Evolutionary conservation across 768 basidiomycete species (phyloP).

Genomic region (Xerocomus brunneocitrinus): DNA sequence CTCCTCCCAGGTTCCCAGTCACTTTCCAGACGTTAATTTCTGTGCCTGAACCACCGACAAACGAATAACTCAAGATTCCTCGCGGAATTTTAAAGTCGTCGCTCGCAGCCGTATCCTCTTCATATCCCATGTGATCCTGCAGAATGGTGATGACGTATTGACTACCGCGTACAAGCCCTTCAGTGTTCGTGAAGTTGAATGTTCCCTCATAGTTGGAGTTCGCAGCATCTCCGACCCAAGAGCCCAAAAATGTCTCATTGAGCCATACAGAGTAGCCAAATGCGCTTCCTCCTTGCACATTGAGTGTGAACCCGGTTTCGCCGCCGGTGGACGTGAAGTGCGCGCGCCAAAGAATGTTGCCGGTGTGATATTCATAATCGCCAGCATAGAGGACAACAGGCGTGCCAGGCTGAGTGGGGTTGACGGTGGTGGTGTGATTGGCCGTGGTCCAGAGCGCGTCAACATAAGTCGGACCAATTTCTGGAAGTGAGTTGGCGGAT

Average conservation of each 20-base stretch:
- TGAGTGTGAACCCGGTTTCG: constrained; percentile 40
- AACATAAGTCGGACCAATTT: constrained; percentile 37
- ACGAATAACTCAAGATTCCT: constrained; percentile 45
- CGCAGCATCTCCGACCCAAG: constrained; percentile 23
- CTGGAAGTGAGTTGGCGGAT: constrained; percentile 29
- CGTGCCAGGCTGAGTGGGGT: constrained; percentile 36
- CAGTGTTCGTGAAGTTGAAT: constrained; percentile 9
- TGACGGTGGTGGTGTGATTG: constrained; percentile 38
- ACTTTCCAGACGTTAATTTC: constrained; percentile 45
- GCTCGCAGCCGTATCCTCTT: constrained; percentile 40
- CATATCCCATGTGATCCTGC: constrained; percentile 53
- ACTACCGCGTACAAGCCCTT: constrained; percentile 19
- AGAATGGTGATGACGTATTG: constrained; percentile 45
- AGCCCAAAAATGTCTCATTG: constrained; percentile 44
- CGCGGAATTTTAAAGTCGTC: constrained; percentile 46
- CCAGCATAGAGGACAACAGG: constrained; percentile 44
- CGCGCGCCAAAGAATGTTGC: constrained; percentile 49
- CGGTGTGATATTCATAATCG: constrained; percentile 50
- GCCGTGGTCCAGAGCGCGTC: constrained; percentile 43
- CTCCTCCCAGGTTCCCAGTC: constrained; percentile 46
- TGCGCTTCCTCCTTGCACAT: constrained; percentile 42
- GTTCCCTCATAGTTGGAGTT: constrained; percentile 12
- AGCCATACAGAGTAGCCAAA: constrained; percentile 51
- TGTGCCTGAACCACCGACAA: constrained; percentile 38
- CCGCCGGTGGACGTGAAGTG: constrained; percentile 45